Evolutionary conservation across 1,139 yeast genomes (phyloP).

Genomic region (Torulaspora pretoriensis): DNA sequence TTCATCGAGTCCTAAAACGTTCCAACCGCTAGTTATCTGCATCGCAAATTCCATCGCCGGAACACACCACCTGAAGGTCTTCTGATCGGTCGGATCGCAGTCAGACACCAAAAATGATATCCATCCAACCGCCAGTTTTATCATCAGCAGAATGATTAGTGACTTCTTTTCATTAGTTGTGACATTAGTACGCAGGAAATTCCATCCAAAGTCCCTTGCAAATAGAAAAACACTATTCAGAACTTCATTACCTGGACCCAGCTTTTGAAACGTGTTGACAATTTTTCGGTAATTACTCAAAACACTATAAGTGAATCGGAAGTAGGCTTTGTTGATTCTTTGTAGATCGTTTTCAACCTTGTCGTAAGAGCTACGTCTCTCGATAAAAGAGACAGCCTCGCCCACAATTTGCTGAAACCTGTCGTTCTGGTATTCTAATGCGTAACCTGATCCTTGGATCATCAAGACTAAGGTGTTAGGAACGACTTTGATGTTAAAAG

Average conservation of each 20-base stretch:
- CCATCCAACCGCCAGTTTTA: conserved; percentile 83
- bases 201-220: conserved; percentile 79
- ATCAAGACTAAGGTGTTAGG: conserved; percentile 71
- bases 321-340: conserved; percentile 62
- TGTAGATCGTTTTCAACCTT: conserved; percentile 72
- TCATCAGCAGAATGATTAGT: conserved; percentile 64
- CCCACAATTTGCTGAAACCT: conserved; percentile 52
- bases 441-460: conserved; percentile 56
- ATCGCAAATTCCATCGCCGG: conserved; percentile 92
- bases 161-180: conserved; percentile 54
- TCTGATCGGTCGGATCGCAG: conserved; percentile 85
- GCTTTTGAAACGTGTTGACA: conserved; percentile 45
- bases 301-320: conserved; percentile 63
- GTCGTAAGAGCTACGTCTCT: conserved; percentile 67
- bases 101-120: conserved; percentile 89
- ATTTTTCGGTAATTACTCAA: conserved; percentile 60
- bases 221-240: conserved; percentile 74
- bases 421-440: conserved; percentile 44
- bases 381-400: conserved; percentile 48
- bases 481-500: conserved; percentile 42
- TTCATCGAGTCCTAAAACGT: conserved; percentile 73
- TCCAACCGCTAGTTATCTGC: conserved; percentile 90
- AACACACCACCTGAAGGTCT: conserved; percentile 94
- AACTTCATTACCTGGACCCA: conserved; percentile 65
- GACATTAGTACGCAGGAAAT: conserved; percentile 62